Evolutionary conservation across 768 basidiomycete genomes (phyloP).

Genomic region (Cyclocybe aegerita): DNA sequence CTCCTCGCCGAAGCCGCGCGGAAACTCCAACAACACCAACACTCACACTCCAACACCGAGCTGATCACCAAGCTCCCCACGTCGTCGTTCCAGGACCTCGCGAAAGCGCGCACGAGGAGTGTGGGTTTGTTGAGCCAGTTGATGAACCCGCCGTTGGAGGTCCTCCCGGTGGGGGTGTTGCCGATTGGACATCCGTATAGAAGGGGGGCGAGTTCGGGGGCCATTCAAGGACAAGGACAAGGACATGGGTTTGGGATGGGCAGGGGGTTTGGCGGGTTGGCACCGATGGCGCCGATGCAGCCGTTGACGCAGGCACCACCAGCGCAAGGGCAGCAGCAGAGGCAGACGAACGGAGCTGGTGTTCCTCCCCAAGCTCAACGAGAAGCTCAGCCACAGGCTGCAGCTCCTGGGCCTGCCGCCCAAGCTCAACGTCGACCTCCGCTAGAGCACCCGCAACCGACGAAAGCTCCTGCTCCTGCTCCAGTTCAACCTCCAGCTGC

Average conservation of each 20-base stretch:
- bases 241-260: conserved; percentile 12
- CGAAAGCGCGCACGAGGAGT: conserved; percentile 32
- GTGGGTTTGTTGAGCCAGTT: conserved; percentile 64
- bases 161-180: conserved; percentile 54
- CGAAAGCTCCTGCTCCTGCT: conserved; percentile 1
- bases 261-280: conserved; percentile 7
- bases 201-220: conserved; percentile 45
- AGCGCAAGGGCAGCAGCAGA: conserved; percentile 6
- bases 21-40: conserved; percentile 39
- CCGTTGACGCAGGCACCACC: conserved; percentile 18
- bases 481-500: conserved; percentile 5
- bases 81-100: conserved; percentile 59
- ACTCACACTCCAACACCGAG: conserved; percentile 50
- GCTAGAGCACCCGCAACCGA: neutral
- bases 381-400: too few species aligned
- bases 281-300: conserved; percentile 10
- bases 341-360: too few species aligned
- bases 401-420: too few species aligned
- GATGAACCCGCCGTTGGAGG: conserved; percentile 67
- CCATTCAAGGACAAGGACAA: conserved; percentile 28
- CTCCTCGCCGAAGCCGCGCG: conserved; percentile 3
- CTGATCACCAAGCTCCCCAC: conserved; percentile 74
- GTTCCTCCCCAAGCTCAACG: too few species aligned
- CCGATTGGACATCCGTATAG: conserved; percentile 61
- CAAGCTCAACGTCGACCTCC: neutral